Conservation (phyloP, 2,329 filamentous ascomycete species). For the Cladosporium sp. region DNA sequence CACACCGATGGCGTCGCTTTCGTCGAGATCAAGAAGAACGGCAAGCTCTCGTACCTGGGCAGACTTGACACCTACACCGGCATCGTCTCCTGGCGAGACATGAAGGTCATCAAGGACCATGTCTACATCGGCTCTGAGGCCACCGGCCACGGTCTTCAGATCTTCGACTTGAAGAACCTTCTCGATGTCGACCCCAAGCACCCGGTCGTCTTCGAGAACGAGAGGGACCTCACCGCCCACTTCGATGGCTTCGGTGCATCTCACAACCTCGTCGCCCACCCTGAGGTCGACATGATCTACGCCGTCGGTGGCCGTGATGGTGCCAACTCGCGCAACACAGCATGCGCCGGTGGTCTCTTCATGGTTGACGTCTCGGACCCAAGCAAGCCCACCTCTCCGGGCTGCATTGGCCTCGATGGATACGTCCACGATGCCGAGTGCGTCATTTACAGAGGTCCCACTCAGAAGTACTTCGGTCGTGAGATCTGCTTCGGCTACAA, state of each 20-base stretch:
- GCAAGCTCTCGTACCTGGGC: slow-evolving; percentile 45
- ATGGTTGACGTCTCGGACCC: slow-evolving; percentile 54
- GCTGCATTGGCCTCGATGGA: slow-evolving; percentile 50
- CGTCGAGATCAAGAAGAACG: slow-evolving; percentile 41
- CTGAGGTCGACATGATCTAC: slow-evolving; percentile 39
- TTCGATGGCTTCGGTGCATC: slow-evolving; percentile 40
- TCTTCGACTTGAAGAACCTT: slow-evolving; percentile 45
- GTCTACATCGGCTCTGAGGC: slow-evolving; percentile 39
- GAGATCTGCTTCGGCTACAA: slow-evolving; percentile 55
- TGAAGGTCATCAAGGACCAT: slow-evolving; percentile 35
- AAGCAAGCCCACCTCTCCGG: slow-evolving; percentile 47
- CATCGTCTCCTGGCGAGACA: slow-evolving; percentile 32
- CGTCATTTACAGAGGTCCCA: slow-evolving; percentile 49
- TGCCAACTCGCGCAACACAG: slow-evolving; percentile 34
- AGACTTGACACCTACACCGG: slow-evolving; percentile 39
- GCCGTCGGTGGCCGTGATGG: slow-evolving; percentile 34
- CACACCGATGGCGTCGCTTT: slow-evolving; percentile 47
- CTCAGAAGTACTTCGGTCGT: slow-evolving; percentile 40
- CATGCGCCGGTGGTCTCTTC: slow-evolving; percentile 50
- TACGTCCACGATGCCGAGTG: slow-evolving; percentile 60
- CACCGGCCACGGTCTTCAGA: slow-evolving; percentile 42
- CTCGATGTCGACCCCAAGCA: slow-evolving; percentile 28
- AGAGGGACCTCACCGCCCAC: slow-evolving; percentile 35
- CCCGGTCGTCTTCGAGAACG: slow-evolving; percentile 35
- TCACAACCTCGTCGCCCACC: slow-evolving; percentile 48